Conservation (phyloP, 345 rosid genomes). For the Cardamine chenopodiifolia region DNA sequence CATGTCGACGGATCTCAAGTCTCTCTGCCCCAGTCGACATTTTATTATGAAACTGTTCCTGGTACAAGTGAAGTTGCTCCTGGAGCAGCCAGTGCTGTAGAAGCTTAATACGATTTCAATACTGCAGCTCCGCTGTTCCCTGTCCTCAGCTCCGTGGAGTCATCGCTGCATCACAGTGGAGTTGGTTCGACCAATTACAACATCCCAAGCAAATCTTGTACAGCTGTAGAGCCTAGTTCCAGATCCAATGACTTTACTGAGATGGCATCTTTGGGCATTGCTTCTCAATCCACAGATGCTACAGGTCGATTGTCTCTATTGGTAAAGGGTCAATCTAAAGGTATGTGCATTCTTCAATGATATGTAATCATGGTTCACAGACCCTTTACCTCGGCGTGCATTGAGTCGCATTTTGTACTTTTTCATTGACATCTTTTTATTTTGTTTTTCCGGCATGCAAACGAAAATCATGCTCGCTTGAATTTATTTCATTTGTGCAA, state of each 20-base stretch:
- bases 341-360: constrained; percentile 42
- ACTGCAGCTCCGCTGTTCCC: constrained; percentile 53
- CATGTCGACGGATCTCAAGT: constrained; percentile 70
- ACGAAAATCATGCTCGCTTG: constrained; percentile 1
- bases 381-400: no score
- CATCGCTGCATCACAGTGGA: constrained; percentile 51
- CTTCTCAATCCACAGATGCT: constrained; percentile 45
- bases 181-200: constrained; percentile 46
- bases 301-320: constrained; percentile 43
- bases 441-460: not conserved
- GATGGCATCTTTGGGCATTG: constrained; percentile 39
- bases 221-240: constrained; percentile 39
- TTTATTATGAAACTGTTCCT: constrained; percentile 62
- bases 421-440: not conserved
- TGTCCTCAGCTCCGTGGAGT: constrained; percentile 44
- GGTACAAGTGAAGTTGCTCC: constrained; percentile 61
- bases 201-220: constrained; percentile 35
- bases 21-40: constrained; percentile 54
- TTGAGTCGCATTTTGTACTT: not conserved
- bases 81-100: constrained; percentile 51
- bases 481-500: constrained; percentile 2
- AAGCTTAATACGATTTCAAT: constrained; percentile 62
- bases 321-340: constrained; percentile 73
- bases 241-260: constrained; percentile 43
- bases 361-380: constrained; percentile 7